Conservation (phyloP, 192 early-diverging fungal genomes). For the Coemansia sp. region DNA sequence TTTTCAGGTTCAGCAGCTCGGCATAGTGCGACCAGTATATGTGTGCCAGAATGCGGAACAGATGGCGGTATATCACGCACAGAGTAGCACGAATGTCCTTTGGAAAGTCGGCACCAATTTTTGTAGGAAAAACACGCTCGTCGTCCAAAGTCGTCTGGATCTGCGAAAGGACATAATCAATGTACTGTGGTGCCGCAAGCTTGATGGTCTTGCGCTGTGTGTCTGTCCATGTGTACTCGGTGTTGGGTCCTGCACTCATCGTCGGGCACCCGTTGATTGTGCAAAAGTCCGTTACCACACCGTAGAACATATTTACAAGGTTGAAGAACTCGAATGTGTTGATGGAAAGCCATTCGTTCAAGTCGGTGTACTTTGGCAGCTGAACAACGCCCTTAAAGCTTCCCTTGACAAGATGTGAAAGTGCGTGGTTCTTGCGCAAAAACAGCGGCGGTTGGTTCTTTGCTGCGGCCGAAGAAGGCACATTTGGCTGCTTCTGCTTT, state of each 20-base stretch:
- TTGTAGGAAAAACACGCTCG: constrained; percentile 91
- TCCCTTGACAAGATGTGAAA: constrained; percentile 78
- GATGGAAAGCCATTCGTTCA: constrained; percentile 90
- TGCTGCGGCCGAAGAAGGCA: constrained; percentile 18
- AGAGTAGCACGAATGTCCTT: constrained; percentile 67
- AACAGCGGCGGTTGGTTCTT: constrained; percentile 52
- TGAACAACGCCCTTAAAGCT: constrained; percentile 87
- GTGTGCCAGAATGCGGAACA: constrained; percentile 89
- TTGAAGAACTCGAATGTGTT: constrained; percentile 93
- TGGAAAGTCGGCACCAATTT: constrained; percentile 87
- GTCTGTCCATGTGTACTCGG: constrained; percentile 94
- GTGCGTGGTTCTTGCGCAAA: constrained; percentile 67
- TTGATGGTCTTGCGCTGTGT: constrained; percentile 74
- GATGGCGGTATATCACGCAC: constrained; percentile 74
- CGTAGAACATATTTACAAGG: constrained; percentile 87
- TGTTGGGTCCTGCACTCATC: constrained; percentile 79
- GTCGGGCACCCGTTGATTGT: constrained; percentile 73
- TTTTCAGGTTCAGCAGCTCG: constrained; percentile 74
- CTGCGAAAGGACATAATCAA: constrained; percentile 87
- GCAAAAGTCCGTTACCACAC: constrained; percentile 86
- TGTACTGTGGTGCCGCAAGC: constrained; percentile 90
- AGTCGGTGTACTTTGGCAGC: constrained; percentile 87
- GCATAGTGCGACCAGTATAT: constrained; percentile 92
- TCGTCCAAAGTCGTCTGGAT: constrained; percentile 86
- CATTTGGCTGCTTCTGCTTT: constrained; percentile 40